Conservation (phyloP, 257 asterid genomes). For the Solanum etuberosum region DNA sequence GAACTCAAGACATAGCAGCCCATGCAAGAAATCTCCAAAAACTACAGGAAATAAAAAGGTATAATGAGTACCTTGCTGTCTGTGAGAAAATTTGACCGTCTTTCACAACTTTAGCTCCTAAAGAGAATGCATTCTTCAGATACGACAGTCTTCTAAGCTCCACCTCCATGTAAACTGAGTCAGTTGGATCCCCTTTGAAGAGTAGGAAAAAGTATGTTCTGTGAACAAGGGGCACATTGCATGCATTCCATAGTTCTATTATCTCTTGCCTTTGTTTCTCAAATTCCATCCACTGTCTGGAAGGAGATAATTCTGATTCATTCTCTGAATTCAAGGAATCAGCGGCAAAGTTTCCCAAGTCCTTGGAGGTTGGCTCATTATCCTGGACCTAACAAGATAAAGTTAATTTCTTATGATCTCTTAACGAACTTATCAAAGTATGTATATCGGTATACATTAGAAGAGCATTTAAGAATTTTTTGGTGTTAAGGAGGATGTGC, state of each 20-base stretch:
- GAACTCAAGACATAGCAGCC: not conserved
- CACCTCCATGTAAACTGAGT: slow-evolving; percentile 79
- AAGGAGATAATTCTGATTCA: slow-evolving; percentile 14
- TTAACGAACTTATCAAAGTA: not conserved
- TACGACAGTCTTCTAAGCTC: slow-evolving; percentile 75
- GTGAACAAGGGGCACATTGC: slow-evolving; percentile 54
- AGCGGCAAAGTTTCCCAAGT: slow-evolving; percentile 6
- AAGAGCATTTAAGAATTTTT: not conserved
- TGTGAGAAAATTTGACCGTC: slow-evolving; percentile 12
- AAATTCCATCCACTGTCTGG: slow-evolving; percentile 47
- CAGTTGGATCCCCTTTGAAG: slow-evolving; percentile 78
- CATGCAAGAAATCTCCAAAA: not conserved
- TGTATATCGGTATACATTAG: not conserved
- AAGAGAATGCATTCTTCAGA: slow-evolving; percentile 36
- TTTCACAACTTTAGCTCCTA: slow-evolving; percentile 10
- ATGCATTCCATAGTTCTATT: slow-evolving; percentile 64
- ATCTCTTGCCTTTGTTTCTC: slow-evolving; percentile 58
- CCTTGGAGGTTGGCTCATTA: slow-evolving; percentile 3
- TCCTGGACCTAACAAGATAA: slow-evolving; percentile 8
- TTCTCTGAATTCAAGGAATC: slow-evolving; percentile 7
- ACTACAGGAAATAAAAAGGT: not conserved
- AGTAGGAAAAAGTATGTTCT: slow-evolving; percentile 71
- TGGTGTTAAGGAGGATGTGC: not conserved
- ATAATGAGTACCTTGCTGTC: slow-evolving; percentile 35
- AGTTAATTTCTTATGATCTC: not conserved